Base-by-base conservation (phyloP, 805 yeast genomes). In the Clavispora carvajalis region DNA sequence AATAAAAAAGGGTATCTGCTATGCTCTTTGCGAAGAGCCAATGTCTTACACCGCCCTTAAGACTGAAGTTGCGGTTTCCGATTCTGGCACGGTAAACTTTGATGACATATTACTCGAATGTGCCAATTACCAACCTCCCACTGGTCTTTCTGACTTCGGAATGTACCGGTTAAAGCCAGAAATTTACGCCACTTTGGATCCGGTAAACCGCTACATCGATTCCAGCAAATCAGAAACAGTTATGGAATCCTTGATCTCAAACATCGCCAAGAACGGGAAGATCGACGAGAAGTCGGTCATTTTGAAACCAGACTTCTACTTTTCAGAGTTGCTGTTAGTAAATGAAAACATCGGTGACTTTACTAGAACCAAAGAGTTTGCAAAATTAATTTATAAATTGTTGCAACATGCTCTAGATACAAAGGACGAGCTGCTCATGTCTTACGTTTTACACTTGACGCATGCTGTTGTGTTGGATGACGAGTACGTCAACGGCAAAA, bases 101-200 rank as follows among this genome's bases (percentile, higher is more conserved):
- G 84, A 78, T 46, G 59, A 57, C 3, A 62, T 73, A 39, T 65
- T 93, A 39, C 63, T 68, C 25, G 85, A 85, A 49, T 69, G 80
- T 24, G 80, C 95, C 1, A 76, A 70, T 25, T 79, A 72, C 48
- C 69, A 69, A n/a, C 72, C 83, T 1, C 93, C 95, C 3, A 63
- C 73, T 4, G 77, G 80, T 4, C 49, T 73, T 15, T 59, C 73
- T 18, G 84, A 84, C 47, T 60, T 71, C 17, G 87, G 95, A 2
- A 57, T 75, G 19, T 91, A 85, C 59, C 67, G 78, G 21, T 69
- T 93, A 44, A 88, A 85, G 53, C 71, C 74, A 3, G 72, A 78
- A 37, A 63, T 65, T 22, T 70, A 63, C 40, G 67, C 65, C 1
- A 64, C 72, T 21, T 75, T 90, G 33, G 93, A 91, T 57, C 87